These are phyloP conservation scores for Apiotrichum brassicae DNA, from an alignment of 1,284 basidiomycete species.

Conservation along the genomic window DNA sequence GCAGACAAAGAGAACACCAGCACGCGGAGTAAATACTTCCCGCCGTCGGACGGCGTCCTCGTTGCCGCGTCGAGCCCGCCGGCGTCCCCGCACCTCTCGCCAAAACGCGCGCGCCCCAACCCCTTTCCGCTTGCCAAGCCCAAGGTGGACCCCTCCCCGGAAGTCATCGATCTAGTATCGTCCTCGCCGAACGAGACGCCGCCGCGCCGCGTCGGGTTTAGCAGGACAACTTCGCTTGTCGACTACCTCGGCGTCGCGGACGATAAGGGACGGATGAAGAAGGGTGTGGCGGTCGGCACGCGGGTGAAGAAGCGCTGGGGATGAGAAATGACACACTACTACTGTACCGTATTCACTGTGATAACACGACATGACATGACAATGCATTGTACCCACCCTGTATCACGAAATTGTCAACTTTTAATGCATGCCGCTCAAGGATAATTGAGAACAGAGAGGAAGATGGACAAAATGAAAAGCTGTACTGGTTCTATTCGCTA, in stretches of 20 bases:
- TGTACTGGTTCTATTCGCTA: neutral
- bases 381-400: neutral
- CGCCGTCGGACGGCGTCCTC: neutral
- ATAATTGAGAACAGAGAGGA: neutral
- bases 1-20: no score
- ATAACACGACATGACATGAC: neutral
- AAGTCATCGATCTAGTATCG: neutral
- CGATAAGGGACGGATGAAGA: constrained; percentile 26
- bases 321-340: neutral
- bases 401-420: no score
- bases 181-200: neutral
- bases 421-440: neutral
- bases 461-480: neutral
- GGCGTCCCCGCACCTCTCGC: neutral
- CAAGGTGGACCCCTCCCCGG: neutral
- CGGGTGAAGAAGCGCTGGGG: constrained; percentile 15
- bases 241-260: constrained; percentile 22
- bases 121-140: neutral
- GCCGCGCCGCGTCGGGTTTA: neutral
- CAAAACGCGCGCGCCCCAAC: neutral
- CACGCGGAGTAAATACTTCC: no score
- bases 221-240: neutral
- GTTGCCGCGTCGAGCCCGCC: neutral
- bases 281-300: constrained; percentile 23
- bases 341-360: neutral